Conservation (phyloP, 2,329 filamentous ascomycete genomes). For the Exserohilum rostratum region DNA sequence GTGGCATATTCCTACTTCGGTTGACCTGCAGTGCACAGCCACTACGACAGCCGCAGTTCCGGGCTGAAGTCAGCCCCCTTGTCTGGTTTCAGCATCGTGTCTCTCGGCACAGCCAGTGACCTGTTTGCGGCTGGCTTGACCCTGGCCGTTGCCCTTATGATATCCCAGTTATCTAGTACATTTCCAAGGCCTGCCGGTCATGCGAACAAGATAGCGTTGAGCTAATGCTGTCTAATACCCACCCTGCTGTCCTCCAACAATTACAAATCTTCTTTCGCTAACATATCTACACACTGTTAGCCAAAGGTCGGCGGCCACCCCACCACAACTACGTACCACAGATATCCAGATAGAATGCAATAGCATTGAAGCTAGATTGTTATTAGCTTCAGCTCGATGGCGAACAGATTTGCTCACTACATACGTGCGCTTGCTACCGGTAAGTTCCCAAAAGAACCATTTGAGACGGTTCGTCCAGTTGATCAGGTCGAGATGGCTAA, state of each 20-base stretch:
- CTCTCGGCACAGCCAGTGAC: constrained; percentile 6
- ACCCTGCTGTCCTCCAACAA: background rate
- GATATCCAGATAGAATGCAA: constrained; percentile 69
- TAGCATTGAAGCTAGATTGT: constrained; percentile 65
- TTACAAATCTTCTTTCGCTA: constrained; percentile 47
- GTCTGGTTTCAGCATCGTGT: constrained; percentile 15
- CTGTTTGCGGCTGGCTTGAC: constrained; percentile 19
- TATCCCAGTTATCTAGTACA: background rate
- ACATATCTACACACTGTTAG: constrained; percentile 39
- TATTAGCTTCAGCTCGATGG: constrained; percentile 13
- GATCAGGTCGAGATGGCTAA: constrained; percentile 69
- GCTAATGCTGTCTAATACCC: background rate
- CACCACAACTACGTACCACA: constrained; percentile 56
- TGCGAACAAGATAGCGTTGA: background rate
- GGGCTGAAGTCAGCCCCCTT: constrained; percentile 14
- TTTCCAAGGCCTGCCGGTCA: background rate
- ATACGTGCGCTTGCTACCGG: constrained; percentile 61
- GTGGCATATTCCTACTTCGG: constrained; percentile 3
- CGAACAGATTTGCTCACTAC: background rate
- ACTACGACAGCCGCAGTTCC: constrained; percentile 33
- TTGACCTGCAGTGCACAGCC: constrained; percentile 29
- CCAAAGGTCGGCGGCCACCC: background rate
- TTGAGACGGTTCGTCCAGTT: constrained; percentile 70
- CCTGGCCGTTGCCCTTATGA: background rate
- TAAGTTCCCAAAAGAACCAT: constrained; percentile 63